Conservation (phyloP, 164 flowering plant genomes). For the Macadamia integrifolia region DNA sequence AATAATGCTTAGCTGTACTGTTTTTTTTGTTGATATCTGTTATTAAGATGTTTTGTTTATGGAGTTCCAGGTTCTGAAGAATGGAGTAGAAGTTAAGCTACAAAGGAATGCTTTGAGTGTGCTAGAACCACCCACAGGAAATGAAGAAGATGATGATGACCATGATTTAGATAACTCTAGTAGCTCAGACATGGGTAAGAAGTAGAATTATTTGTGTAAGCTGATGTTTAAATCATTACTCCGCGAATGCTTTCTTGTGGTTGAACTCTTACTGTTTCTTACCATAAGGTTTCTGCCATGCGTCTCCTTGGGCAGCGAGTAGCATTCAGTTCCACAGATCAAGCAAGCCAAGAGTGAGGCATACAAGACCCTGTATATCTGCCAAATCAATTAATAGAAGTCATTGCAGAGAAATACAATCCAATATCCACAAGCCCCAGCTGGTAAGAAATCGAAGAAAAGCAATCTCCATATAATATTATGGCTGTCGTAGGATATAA, state of each 20-base stretch:
- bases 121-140: constrained; percentile 79
- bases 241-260: too few relatives aligned
- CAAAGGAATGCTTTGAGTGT: constrained; percentile 94
- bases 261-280: too few relatives aligned
- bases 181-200: constrained; percentile 36
- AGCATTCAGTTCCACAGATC: constrained; percentile 46
- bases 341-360: constrained; percentile 62
- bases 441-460: constrained; percentile 29
- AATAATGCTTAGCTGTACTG: too few relatives aligned
- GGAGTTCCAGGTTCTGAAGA: constrained; percentile 63
- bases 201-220: constrained; percentile 53
- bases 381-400: constrained; percentile 35
- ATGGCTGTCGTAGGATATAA: background rate
- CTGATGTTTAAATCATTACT: background rate
- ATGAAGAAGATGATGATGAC: constrained; percentile 71
- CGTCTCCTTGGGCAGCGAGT: constrained; percentile 32
- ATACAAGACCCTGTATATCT: constrained; percentile 51
- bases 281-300: too few relatives aligned
- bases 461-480: background rate
- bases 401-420: constrained; percentile 45
- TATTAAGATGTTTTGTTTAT: background rate
- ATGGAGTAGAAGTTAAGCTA: constrained; percentile 89
- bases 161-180: constrained; percentile 26
- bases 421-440: constrained; percentile 37
- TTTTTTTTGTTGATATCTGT: too few relatives aligned